Evolutionary conservation across 495 filamentous ascomycete species (phyloP).

Genomic region (Rhypophila decipiens): DNA sequence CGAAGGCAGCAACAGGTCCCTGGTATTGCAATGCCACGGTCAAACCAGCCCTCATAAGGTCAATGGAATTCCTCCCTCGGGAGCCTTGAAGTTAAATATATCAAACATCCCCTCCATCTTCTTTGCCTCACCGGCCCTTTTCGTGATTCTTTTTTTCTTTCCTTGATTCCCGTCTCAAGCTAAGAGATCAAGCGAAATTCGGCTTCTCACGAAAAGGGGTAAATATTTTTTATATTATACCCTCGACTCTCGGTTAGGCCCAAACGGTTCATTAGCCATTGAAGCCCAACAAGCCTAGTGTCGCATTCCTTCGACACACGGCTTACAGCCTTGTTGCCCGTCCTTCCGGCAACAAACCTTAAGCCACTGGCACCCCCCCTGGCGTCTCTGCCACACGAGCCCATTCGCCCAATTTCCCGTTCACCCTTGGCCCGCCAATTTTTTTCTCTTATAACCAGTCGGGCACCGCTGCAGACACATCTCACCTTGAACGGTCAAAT

Average conservation of each 20-base stretch:
- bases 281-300: slow-evolving; percentile 25
- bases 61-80: not conserved
- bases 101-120: not conserved
- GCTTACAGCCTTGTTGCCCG: slow-evolving; percentile 15
- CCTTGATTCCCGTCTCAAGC: too few species aligned
- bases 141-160: not conserved
- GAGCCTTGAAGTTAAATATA: slow-evolving; percentile 13
- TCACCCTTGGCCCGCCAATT: slow-evolving; percentile 15
- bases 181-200: slow-evolving; percentile 19
- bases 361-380: slow-evolving; percentile 4
- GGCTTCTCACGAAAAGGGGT: slow-evolving; percentile 14
- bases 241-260: slow-evolving; percentile 13
- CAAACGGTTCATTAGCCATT: slow-evolving; percentile 13
- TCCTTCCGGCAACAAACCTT: too few species aligned
- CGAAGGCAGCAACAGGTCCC: slow-evolving; percentile 20
- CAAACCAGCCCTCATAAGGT: too few species aligned
- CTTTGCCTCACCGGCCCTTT: slow-evolving; percentile 2
- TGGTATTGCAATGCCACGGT: not conserved
- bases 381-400: slow-evolving; percentile 5
- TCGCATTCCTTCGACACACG: slow-evolving; percentile 6
- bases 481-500: slow-evolving; percentile 25
- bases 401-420: slow-evolving; percentile 25
- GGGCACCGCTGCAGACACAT: slow-evolving; percentile 29
- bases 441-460: slow-evolving; percentile 27
- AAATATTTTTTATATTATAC: slow-evolving; percentile 10